Base-by-base conservation (phyloP, 306 rosid species). In the Quercus robur region DNA sequence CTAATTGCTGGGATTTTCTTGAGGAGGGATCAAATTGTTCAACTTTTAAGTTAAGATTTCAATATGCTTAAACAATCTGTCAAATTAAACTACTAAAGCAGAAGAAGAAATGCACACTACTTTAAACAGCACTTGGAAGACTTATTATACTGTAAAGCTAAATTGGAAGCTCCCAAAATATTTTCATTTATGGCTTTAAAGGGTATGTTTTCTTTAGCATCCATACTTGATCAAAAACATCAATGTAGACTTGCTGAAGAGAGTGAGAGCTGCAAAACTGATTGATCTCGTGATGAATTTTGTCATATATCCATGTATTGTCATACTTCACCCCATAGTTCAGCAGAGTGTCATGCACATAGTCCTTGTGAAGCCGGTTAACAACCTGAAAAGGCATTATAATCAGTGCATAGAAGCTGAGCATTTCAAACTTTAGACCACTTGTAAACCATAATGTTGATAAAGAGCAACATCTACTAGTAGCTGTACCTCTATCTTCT, bases 251-350 rank as follows among this genome's bases (percentile, higher is more conserved):
- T 82, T 95, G 91, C 78, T 90, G 98, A 73, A 95, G 94, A 86
- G 82, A 63, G 73, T 93, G 97, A 35, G 98, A 93, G 83, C 92
- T 93, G 86, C 99, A 95, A 76, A 93, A 95, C 85, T 91, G 97
- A 88, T 91, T 93, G 75, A 93, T 95, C 85, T 95, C 97, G 52
- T 95, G 97, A 89, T 93, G 98, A 85, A 95, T 95, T 81, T 95
- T 93, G 83, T 91, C 98, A 81, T 95, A 90, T 71, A 95, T 95
- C 99, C 99, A 95, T 55, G 97, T 95, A 78, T 93, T 87, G 77
- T 93, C 96, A 79, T 95, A 95, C 0, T 91, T 79, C 62, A 95
- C 89, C 41, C 99, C 96, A 78, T 95, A 95, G 74, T 93, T 89
- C 75, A 90, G 86, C 80, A 95, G 89, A 38, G 98, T 95, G 28